phyloP scores from a whole-genome alignment of 2,329 filamentous ascomycete species.

The Zelopaecilomyces penicillatus region DNA sequence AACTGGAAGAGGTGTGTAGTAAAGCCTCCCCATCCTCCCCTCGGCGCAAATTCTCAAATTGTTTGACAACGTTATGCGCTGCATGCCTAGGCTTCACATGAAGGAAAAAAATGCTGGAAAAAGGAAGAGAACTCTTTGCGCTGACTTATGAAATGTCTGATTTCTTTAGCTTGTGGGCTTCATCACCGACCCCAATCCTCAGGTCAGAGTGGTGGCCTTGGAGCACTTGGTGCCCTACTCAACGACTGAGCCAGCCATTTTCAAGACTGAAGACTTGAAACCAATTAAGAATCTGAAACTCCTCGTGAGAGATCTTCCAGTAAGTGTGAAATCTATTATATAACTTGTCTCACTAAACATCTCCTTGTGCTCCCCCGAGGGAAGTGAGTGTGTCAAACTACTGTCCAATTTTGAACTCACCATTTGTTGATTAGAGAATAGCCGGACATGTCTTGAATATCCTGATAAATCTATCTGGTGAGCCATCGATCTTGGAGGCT shows the following conservation, averaged over 20 bases:
- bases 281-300: constrained; percentile 85
- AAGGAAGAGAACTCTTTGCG: neutral
- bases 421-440: constrained; percentile 53
- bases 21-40: constrained; percentile 1
- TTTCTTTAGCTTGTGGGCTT: constrained; percentile 75
- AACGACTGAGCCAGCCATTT: constrained; percentile 62
- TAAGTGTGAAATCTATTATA: constrained; percentile 32
- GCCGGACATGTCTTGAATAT: constrained; percentile 90
- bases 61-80: neutral
- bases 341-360: neutral
- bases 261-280: constrained; percentile 70
- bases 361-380: neutral
- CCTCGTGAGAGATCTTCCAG: constrained; percentile 72
- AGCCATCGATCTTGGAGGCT: constrained; percentile 63
- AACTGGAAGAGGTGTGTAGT: constrained; percentile 60
- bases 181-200: constrained; percentile 82
- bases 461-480: constrained; percentile 75
- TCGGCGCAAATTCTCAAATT: neutral
- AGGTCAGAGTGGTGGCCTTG: constrained; percentile 76
- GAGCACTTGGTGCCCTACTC: constrained; percentile 85
- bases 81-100: too few species aligned
- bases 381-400: neutral
- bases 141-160: neutral
- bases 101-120: neutral
- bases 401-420: neutral